Percentiles rank a stretch among this genome's conserved stretches.
These are phyloP conservation scores for Protomyces arabidopsidicola DNA, from an alignment of 1,139 yeast genomes.

Conservation along the genomic window DNA sequence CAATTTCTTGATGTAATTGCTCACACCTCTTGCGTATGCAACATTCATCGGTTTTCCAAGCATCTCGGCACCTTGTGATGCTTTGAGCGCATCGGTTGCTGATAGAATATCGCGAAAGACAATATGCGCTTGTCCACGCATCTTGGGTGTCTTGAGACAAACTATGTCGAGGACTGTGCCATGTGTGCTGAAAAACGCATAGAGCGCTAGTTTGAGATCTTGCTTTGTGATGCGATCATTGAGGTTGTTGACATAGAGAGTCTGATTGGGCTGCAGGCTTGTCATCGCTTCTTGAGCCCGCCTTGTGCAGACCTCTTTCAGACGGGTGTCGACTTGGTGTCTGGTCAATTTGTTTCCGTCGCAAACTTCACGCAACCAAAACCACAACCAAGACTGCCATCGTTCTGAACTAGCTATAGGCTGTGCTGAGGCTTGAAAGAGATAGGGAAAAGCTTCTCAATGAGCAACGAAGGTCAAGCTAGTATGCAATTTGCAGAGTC, in stretches of 20 bases:
- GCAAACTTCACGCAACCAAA: background rate
- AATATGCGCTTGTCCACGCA: slow-evolving; percentile 77
- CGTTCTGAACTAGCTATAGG: background rate
- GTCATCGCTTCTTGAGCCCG: background rate
- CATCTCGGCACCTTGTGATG: slow-evolving; percentile 49
- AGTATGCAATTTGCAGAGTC: no score
- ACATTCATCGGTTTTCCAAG: slow-evolving; percentile 56
- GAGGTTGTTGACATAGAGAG: slow-evolving; percentile 19
- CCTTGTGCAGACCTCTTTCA: no score
- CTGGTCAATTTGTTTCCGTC: no score
- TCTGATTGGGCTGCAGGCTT: slow-evolving; percentile 10
- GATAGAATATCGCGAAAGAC: slow-evolving; percentile 49
- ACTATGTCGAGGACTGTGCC: slow-evolving; percentile 54
- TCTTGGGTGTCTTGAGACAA: slow-evolving; percentile 56
- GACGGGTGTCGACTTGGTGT: no score
- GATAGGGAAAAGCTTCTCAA: background rate
- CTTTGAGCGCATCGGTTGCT: slow-evolving; percentile 53
- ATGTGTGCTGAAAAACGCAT: slow-evolving; percentile 45
- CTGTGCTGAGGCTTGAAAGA: background rate
- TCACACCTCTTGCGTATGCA: slow-evolving; percentile 45
- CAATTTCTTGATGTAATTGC: slow-evolving; percentile 38
- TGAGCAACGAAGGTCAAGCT: no score
- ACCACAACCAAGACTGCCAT: background rate
- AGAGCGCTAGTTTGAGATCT: slow-evolving; percentile 46
- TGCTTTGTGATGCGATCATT: slow-evolving; percentile 8